A percentile compares a stretch with the other conserved stretches of the same genome.
phyloP scores from a whole-genome alignment of 169 alveolate species.

The Plasmodium vivax region DNA sequence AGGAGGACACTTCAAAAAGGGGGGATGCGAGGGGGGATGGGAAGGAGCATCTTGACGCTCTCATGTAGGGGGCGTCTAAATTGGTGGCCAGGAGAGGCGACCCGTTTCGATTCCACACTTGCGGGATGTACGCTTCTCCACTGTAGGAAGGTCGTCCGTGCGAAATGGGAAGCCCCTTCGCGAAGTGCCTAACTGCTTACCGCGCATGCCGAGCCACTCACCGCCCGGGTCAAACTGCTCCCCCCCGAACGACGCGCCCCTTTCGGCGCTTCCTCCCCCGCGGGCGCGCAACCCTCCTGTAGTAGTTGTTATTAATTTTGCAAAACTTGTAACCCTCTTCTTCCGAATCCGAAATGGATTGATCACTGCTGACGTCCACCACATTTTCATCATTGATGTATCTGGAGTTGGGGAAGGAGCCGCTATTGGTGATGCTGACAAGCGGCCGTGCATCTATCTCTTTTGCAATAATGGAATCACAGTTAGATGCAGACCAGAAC shows the following conservation, averaged over 20 bases:
- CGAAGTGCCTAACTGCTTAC: neutral
- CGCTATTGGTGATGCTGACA: conserved; percentile 58
- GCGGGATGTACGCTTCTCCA: neutral
- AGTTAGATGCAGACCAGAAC: conserved; percentile 85
- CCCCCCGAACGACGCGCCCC: neutral
- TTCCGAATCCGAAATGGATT: conserved; percentile 50
- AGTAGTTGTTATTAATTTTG: conserved; percentile 40
- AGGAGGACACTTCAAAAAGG: neutral
- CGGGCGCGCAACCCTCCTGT: conserved; percentile 14
- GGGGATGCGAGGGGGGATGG: neutral
- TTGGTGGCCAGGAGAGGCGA: neutral
- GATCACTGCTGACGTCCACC: conserved; percentile 78
- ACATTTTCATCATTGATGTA: conserved; percentile 74
- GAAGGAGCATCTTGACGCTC: neutral
- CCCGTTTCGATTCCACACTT: neutral
- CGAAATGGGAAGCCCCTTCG: neutral
- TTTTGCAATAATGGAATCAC: conserved; percentile 78
- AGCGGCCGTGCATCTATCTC: conserved; percentile 74
- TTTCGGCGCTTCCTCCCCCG: neutral
- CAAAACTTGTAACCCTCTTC: conserved; percentile 22
- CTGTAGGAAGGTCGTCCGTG: neutral
- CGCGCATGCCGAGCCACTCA: neutral
- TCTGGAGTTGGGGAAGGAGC: conserved; percentile 75
- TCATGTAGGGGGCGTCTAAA: neutral
- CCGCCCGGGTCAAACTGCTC: neutral